Evolutionary conservation across 192 early-diverging fungal genomes (phyloP), one percentile per base, ranked within the genome.

Genomic region (Entophlyctis luteolus): DNA sequence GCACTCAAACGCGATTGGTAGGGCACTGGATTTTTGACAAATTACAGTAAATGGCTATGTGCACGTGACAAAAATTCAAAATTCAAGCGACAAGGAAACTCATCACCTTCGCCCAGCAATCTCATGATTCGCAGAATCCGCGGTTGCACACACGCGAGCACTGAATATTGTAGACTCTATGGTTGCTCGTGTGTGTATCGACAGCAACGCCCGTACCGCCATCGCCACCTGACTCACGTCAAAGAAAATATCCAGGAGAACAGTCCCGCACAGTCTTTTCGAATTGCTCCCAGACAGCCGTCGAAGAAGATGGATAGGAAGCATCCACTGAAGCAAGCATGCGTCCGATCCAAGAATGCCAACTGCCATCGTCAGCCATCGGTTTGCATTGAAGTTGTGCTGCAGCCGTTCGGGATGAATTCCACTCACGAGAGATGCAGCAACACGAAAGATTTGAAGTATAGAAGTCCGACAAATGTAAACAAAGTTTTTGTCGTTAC

Each of bases 401-500:
- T 42, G 10, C 39, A 42, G n/a, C 39, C n/a, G 39, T 8, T 12
- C 39, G 10, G 39, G 39, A 12, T 8, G 39, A 42, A 42, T 42
- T 12, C n/a, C 10, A 42, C 39, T 42, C 8, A 42, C 8, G n/a
- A 42, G 10, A 42, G 8, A 12, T 42, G 39, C 39, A 8, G 39
- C n/a, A 8, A 42, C 8, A n/a, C 39, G 39, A 12, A 42, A n/a
- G n/a, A 42, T n/a, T 42, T 42, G 39, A 12, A 42, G 39, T n/a
- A n/a, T n/a, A n/a, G n/a, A n/a, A 98, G 97, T 67, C 94, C 95
- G 10, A 68, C 77, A 10, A 78, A 79, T 68, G 66, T 86, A 39
- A 18, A 28, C 33, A 16, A 60, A 10, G 33, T 63, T 63, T 50
- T 8, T n/a, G 34, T 32, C 35, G n/a, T 18, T 49, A 22, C 55